Base-by-base conservation (phyloP, 2,329 filamentous ascomycete species). In the Fusarium pseudoanthophilum region DNA sequence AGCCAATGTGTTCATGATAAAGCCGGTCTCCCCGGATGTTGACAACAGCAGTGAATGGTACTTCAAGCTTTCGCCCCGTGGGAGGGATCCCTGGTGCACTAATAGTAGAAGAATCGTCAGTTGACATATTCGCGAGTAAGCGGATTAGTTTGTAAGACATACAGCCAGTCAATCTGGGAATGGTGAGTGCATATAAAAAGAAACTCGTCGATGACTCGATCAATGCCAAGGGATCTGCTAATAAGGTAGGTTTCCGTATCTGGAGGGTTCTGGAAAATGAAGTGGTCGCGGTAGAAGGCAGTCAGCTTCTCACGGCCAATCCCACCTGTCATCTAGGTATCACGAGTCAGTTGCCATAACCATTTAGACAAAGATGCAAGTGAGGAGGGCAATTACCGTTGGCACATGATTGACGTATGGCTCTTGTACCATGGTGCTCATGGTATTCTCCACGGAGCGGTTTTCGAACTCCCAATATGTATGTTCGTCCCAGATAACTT, bases 331-430 rank as follows among this genome's bases (percentile, higher is more conserved):
- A 90, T 78, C 83, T 86, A 26, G 5, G 21, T 20, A 45, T 34
- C 2, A 45, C 6, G 7, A 34, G 16, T 57, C 4, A 57, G 53
- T 5, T 30, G 10, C 7, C 13, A 26, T 2, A 20, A 0, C 16
- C 21, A 8, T 45, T 16, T 21, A 26, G 5, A 56, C 0, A 4
- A 15, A 34, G 13, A 2, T 20, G 3, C 21, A 24, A 30, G 4
- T 4, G 16, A 10, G 16, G 3, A 13, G 14, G 71, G 84, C 2
- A 3, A 48, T 84, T 77, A 91, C 85, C 0, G 92, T 94, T 0
- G 92, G 91, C 10, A 94, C 85, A 78, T 95, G 92, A 78, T 95
- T 95, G 4, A 95, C 92, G 75, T 95, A 94, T 5, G 92, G 93
- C 79, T 94, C 90, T 60, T 91, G 86, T 5, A 94, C 92, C 92